Base-by-base conservation (phyloP, 176 grass and related monocot species). In the Stipa capillata region DNA sequence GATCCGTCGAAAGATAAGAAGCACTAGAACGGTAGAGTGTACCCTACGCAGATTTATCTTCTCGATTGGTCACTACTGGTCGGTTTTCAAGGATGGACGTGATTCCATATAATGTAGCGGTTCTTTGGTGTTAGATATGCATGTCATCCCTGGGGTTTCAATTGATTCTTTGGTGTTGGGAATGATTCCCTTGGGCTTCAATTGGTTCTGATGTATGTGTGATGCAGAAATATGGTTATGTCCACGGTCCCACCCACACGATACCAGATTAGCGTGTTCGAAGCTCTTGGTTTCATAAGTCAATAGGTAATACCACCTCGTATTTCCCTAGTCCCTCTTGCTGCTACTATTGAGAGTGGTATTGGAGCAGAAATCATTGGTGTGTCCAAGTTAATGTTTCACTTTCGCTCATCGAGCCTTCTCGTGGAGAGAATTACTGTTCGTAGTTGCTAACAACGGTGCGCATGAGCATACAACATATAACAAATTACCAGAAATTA, bases 1-100 rank as follows among this genome's bases (percentile, higher is more conserved):
- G 95, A 85, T 3, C 73, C 69, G 0, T 82, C 71, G 11, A 97
- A 92, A 86, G 85, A 80, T 47, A 97, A 97, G 89, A 94, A 94
- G 77, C 67, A 81, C 20, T 89, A 89, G 63, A 72, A 60, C 27
- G 13, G 5, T 24, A 13, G 62, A 29, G 61, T 3, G 12, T 39
- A 53, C 39, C 25, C 18, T 41, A 10, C 0, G 20, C 65, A 80
- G 43, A 55, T 29, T 60, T 84, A 8, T n/a, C 45, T 41, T 76
- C 74, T 67, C 42, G 45, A 45, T 52, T 45, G 27, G 80, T 79
- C 62, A 83, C 80, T 72, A 49, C 35, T 44, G 24, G 20, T 87
- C 1, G 29, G 9, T 77, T 87, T 64, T 50, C 28, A 70, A 65
- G 70, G 53, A 87, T 91, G 74, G 59, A 35, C 82, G 58, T 83